A percentile compares a stretch with the other conserved stretches of the same genome.
Evolutionary conservation across 2,329 filamentous ascomycete genomes (phyloP).

Genomic region (Aspergillus pseudonomiae): DNA sequence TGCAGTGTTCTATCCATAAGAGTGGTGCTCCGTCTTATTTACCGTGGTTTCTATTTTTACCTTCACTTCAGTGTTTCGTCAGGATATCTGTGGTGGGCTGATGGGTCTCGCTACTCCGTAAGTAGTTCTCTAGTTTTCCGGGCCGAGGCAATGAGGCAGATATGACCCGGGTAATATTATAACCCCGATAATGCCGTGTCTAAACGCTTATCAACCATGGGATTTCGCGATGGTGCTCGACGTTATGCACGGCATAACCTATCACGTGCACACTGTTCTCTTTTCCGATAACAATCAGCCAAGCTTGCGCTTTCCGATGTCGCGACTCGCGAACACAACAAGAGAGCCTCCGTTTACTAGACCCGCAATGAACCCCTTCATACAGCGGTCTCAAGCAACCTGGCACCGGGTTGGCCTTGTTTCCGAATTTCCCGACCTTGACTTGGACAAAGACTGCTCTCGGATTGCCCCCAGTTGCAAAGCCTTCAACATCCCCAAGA

Average conservation of each 20-base stretch:
- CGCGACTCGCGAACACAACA: not conserved
- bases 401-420: conserved; percentile 61
- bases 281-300: not conserved
- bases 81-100: not conserved
- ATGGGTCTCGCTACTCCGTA: too few species aligned
- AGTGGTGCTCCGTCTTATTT: not conserved
- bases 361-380: conserved; percentile 28
- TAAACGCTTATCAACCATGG: not conserved
- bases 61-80: not conserved
- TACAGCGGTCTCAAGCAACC: conserved; percentile 25
- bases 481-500: conserved; percentile 56
- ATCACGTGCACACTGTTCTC: not conserved
- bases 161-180: not conserved
- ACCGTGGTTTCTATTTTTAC: not conserved
- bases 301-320: not conserved
- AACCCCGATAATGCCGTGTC: not conserved
- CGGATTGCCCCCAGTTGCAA: conserved; percentile 60
- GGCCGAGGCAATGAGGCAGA: not conserved
- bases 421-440: conserved; percentile 60
- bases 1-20: not conserved
- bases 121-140: too few species aligned
- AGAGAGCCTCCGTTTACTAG: not conserved
- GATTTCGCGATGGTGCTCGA: not conserved
- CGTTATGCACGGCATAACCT: not conserved
- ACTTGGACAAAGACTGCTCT: conserved; percentile 40